A percentile compares a stretch with the other conserved stretches of the same genome.
Evolutionary conservation across 495 filamentous ascomycete genomes (phyloP).

Genomic region (Aspergillus mulundensis): DNA sequence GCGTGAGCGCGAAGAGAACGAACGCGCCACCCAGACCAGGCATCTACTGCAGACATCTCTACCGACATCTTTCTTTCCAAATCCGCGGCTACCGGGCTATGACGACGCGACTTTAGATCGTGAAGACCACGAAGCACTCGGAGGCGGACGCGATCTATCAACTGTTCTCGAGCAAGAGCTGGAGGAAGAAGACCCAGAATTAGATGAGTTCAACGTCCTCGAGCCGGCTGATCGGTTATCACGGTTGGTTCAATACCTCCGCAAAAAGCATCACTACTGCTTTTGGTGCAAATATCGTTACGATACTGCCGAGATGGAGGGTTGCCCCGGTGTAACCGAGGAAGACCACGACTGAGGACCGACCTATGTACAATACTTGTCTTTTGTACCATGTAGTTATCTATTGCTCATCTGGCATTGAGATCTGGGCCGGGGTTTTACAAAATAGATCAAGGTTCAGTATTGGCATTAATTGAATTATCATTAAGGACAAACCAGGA

Average conservation of each 20-base stretch:
- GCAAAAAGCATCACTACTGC: constrained; percentile 74
- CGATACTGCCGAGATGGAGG: constrained; percentile 65
- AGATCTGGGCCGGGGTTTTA: neutral
- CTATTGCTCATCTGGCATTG: too few relatives aligned
- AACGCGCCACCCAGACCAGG: constrained; percentile 63
- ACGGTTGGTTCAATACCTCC: constrained; percentile 62
- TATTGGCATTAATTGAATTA: neutral
- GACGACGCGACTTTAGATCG: constrained; percentile 51
- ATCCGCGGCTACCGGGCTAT: constrained; percentile 48
- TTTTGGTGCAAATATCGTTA: constrained; percentile 95
- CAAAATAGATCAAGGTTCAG: neutral
- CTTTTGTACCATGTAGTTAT: neutral
- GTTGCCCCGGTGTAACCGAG: constrained; percentile 85
- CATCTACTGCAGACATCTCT: constrained; percentile 67
- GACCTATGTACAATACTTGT: neutral
- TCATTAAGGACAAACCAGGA: constrained; percentile 3
- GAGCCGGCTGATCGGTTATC: constrained; percentile 59
- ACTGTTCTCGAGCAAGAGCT: constrained; percentile 59
- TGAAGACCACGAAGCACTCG: constrained; percentile 55
- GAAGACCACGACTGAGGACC: constrained; percentile 77
- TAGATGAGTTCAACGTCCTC: constrained; percentile 78
- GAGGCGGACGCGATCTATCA: constrained; percentile 35
- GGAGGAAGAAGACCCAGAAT: constrained; percentile 77
- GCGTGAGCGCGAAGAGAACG: constrained; percentile 61
- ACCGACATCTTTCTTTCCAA: constrained; percentile 41